phyloP scores from a whole-genome alignment of 345 rosid genomes.

The Streptanthus diversifolius region DNA sequence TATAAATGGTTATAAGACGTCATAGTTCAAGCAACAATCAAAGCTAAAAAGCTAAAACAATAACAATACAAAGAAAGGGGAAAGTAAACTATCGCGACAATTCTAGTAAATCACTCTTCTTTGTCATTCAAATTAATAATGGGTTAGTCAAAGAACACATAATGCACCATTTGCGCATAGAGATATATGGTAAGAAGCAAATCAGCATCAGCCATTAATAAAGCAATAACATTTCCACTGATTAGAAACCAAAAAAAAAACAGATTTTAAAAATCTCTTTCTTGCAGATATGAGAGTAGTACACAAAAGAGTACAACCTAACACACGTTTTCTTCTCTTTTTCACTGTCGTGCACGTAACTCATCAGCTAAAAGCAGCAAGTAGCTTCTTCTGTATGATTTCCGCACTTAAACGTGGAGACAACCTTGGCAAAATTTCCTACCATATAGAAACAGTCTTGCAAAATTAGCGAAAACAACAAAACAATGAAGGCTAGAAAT shows the following conservation, averaged over 20 bases:
- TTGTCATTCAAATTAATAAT: slow-evolving; percentile 25
- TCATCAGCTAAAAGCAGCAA: slow-evolving; percentile 54
- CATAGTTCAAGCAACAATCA: slow-evolving; percentile 24
- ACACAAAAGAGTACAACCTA: background rate
- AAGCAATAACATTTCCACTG: slow-evolving; percentile 9
- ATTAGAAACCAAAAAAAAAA: slow-evolving; percentile 6
- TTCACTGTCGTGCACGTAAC: slow-evolving; percentile 5
- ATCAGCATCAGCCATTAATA: slow-evolving; percentile 10
- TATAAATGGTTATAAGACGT: slow-evolving; percentile 1
- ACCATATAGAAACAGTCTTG: background rate
- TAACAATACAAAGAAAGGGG: slow-evolving; percentile 17
- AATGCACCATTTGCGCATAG: slow-evolving; percentile 13
- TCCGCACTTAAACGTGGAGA: slow-evolving; percentile 74
- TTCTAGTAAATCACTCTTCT: slow-evolving; percentile 16
- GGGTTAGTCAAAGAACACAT: slow-evolving; percentile 39
- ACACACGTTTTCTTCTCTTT: background rate
- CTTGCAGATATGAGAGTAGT: slow-evolving; percentile 11
- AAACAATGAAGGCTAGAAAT: background rate
- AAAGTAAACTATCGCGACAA: slow-evolving; percentile 12
- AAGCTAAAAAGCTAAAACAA: slow-evolving; percentile 24
- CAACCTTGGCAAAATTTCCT: slow-evolving; percentile 54
- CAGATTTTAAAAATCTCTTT: slow-evolving; percentile 12
- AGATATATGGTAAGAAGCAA: slow-evolving; percentile 9
- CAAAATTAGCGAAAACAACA: background rate
- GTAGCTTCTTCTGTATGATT: slow-evolving; percentile 70